A percentile compares a stretch with the other conserved stretches of the same genome.
Evolutionary conservation across 1,139 yeast species (phyloP).

Genomic region (Lodderomyces oxycetoniae): DNA sequence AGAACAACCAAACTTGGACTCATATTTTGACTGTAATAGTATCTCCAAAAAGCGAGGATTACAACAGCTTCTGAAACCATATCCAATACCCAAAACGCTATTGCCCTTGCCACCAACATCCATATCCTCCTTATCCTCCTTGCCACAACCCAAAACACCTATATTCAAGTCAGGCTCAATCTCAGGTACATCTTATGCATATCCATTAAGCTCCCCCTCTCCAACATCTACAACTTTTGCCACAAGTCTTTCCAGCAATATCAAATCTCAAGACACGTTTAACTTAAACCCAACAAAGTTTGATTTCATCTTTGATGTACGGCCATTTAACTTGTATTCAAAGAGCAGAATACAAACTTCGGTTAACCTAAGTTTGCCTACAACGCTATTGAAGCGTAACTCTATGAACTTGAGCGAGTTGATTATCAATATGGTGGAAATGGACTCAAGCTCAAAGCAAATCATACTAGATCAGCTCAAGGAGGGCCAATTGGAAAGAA

Average conservation of each 20-base stretch:
- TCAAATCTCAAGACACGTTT: conserved; percentile 4
- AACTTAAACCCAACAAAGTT: conserved; percentile 3
- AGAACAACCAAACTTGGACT: too few relatives aligned
- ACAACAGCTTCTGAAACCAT: too few relatives aligned
- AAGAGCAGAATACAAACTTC: conserved; percentile 26
- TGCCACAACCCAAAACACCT: neutral
- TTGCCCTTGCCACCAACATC: neutral
- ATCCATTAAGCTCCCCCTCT: conserved; percentile 7
- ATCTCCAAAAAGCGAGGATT: too few relatives aligned
- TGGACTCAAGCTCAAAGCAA: conserved; percentile 15
- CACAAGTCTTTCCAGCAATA: conserved; percentile 7
- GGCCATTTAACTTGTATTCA: conserved; percentile 35
- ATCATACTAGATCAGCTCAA: conserved; percentile 3
- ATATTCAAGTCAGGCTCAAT: conserved; percentile 3
- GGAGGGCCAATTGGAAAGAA: conserved; percentile 2
- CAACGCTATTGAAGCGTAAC: conserved; percentile 36
- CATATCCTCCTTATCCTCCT: neutral
- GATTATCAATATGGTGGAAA: conserved; percentile 23
- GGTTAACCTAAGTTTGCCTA: conserved; percentile 38
- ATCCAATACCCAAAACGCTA: too few relatives aligned
- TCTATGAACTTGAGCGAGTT: conserved; percentile 30
- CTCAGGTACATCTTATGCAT: conserved; percentile 1
- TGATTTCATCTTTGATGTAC: conserved; percentile 30
- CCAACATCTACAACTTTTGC: conserved; percentile 11
- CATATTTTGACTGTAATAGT: too few relatives aligned